Evolutionary conservation across 1,139 yeast species (phyloP).

Genomic region (Arxiozyma slooffiae): DNA sequence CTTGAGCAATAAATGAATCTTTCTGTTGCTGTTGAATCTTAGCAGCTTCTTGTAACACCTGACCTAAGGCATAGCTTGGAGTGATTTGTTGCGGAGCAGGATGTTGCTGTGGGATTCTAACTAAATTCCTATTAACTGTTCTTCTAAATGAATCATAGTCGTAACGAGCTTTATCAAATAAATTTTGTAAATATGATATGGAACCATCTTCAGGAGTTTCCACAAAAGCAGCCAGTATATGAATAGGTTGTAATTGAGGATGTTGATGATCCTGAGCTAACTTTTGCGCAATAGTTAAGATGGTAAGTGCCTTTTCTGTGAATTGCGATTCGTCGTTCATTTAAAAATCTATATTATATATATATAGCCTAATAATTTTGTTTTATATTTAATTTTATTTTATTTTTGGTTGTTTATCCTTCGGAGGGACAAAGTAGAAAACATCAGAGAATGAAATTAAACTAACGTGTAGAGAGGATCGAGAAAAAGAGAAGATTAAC

Average conservation of each 20-base stretch:
- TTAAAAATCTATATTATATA: not conserved
- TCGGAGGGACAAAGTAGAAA: not conserved
- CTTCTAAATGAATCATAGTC: slow-evolving; percentile 80
- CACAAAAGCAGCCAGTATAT: slow-evolving; percentile 85
- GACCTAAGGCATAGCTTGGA: slow-evolving; percentile 61
- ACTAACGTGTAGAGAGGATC: no score
- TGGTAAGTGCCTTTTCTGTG: slow-evolving; percentile 84
- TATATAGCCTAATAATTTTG: not conserved
- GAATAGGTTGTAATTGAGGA: slow-evolving; percentile 75
- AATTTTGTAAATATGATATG: slow-evolving; percentile 59
- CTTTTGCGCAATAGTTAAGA: slow-evolving; percentile 69
- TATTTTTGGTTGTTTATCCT: not conserved
- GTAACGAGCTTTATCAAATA: slow-evolving; percentile 76
- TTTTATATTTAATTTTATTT: not conserved
- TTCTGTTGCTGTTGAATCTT: slow-evolving; percentile 80
- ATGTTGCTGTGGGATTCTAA: slow-evolving; percentile 73
- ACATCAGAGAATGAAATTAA: no score
- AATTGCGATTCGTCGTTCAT: slow-evolving; percentile 60
- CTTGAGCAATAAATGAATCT: slow-evolving; percentile 88
- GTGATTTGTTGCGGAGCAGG: slow-evolving; percentile 78
- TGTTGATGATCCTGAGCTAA: slow-evolving; percentile 79
- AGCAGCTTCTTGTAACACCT: slow-evolving; percentile 56
- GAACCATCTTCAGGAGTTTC: slow-evolving; percentile 64
- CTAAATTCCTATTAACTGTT: slow-evolving; percentile 68
- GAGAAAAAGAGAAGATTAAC: no score